Evolutionary conservation across 2,329 filamentous ascomycete genomes (phyloP).

Genomic region (Phialophora expanda): DNA sequence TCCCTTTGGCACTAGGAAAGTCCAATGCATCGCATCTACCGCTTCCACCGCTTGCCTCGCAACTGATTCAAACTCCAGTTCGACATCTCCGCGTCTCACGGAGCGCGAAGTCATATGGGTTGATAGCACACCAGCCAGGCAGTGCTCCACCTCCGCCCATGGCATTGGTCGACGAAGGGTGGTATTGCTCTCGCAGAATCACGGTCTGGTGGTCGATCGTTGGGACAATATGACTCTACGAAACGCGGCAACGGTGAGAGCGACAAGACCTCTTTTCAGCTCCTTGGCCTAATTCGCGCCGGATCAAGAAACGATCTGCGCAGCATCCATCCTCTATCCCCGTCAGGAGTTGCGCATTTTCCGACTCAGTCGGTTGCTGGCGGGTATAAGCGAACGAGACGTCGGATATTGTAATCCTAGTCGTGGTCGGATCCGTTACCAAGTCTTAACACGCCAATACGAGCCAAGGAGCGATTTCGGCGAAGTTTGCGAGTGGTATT

Average conservation of each 20-base stretch:
- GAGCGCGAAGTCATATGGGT: not conserved
- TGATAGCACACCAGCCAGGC: not conserved
- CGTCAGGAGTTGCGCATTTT: not conserved
- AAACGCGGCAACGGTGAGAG: slow-evolving; percentile 11
- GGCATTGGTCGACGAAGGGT: slow-evolving; percentile 2
- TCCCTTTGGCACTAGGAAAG: not conserved
- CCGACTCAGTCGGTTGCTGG: not conserved
- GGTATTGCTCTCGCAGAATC: slow-evolving; percentile 6
- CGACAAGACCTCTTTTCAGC: slow-evolving; percentile 20
- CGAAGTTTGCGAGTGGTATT: not conserved
- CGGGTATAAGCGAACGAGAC: not conserved
- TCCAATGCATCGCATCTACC: slow-evolving; percentile 8
- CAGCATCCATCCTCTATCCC: slow-evolving; percentile 1
- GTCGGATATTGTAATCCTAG: not conserved
- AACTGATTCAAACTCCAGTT: not conserved
- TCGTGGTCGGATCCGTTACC: not conserved
- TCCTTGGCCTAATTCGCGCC: slow-evolving; percentile 15
- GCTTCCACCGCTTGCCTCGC: slow-evolving; percentile 11
- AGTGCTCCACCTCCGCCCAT: slow-evolving; percentile 1
- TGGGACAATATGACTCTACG: slow-evolving; percentile 17
- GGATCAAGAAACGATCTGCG: slow-evolving; percentile 22
- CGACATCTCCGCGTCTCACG: slow-evolving; percentile 12
- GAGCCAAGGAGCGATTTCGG: slow-evolving; percentile 15
- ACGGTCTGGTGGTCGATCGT: slow-evolving; percentile 16
- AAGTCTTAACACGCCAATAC: not conserved